Percentiles rank a stretch among this genome's conserved stretches.
phyloP scores from a whole-genome alignment of 495 filamentous ascomycete genomes.

The Neurospora sp. region DNA sequence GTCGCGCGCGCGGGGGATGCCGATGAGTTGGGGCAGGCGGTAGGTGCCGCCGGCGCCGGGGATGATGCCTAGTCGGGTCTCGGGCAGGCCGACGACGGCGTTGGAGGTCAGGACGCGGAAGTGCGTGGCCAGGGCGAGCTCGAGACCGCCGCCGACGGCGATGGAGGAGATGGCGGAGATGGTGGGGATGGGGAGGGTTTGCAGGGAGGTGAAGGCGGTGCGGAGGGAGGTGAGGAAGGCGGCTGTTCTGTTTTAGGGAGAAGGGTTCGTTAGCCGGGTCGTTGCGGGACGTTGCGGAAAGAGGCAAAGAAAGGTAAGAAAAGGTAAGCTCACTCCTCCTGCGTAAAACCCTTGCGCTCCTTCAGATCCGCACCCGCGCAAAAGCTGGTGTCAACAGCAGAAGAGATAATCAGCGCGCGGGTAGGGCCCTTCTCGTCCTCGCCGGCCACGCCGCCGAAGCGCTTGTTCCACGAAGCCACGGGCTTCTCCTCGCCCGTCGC shows the following conservation, averaged over 20 bases:
- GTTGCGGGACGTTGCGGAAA: no score
- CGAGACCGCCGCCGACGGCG: conserved; percentile 86
- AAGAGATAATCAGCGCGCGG: conserved; percentile 68
- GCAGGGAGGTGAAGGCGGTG: conserved; percentile 55
- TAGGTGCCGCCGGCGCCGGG: conserved; percentile 91
- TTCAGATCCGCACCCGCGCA: conserved; percentile 94
- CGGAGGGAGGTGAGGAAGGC: conserved; percentile 70
- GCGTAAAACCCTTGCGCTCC: conserved; percentile 65
- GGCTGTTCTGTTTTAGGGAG: conserved; percentile 43
- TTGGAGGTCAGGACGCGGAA: conserved; percentile 72
- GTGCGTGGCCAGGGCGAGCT: conserved; percentile 77
- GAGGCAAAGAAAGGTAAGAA: neutral
- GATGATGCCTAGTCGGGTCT: conserved; percentile 85
- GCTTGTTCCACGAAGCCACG: conserved; percentile 18
- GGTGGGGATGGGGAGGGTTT: conserved; percentile 72
- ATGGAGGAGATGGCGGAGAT: conserved; percentile 71
- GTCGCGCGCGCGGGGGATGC: no score
- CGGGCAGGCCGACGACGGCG: conserved; percentile 71
- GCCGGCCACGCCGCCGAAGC: conserved; percentile 31
- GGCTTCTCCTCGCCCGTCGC: conserved; percentile 39
- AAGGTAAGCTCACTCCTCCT: conserved; percentile 45
- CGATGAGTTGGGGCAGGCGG: conserved; percentile 49
- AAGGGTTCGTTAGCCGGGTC: no score
- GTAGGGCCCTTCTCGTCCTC: conserved; percentile 44
- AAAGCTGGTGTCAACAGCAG: conserved; percentile 69